Evolutionary conservation across 768 basidiomycete species (phyloP), one percentile per base, ranked within the genome.

Genomic region (Collybia sp.): DNA sequence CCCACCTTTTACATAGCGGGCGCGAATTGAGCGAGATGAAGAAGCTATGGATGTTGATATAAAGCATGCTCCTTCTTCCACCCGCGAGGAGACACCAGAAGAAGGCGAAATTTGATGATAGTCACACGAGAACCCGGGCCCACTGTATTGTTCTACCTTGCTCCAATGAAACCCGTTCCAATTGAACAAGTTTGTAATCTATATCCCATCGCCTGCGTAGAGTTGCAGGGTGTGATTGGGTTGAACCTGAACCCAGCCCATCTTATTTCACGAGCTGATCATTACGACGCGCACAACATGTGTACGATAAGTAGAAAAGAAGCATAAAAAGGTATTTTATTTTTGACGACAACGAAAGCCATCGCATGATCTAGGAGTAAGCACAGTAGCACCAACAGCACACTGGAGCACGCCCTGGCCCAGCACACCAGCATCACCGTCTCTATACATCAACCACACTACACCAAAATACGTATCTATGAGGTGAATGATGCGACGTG

Each of bases 31-130:
- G 16, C 47, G 41, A 31, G 52, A 54, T 35, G 61, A 49, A 9
- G 67, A 72, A n/a, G 34, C 70, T 40, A 70, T 72, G 61, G 73
- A 75, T 12, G 58, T 68, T 16, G 75, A 68, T 51, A 72, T 72
- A 37, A 73, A 67, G 49, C 53, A 58, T 36, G 64, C 57, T 19
- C 66, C 67, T 11, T 55, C 65, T 33, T 59, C 59, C 46, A 66
- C 65, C 12, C 73, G 86, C 40, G 87, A 72, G 33, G 89, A 91
- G 59, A 88, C 83, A 37, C 90, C 89, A 2, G 90, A 93, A 68
- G 89, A 93, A 61, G 89, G 89, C 18, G 89, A 92, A 61, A 93
- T 93, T 55, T 91, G 56, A 75, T 51, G 25, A n/a, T n/a, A n/a
- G n/a, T n/a, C n/a, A n/a, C n/a, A n/a, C n/a, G n/a, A n/a, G n/a